Evolutionary conservation across 192 early-diverging fungal genomes (phyloP).

Genomic region (Pecoramyces ruminantium): DNA sequence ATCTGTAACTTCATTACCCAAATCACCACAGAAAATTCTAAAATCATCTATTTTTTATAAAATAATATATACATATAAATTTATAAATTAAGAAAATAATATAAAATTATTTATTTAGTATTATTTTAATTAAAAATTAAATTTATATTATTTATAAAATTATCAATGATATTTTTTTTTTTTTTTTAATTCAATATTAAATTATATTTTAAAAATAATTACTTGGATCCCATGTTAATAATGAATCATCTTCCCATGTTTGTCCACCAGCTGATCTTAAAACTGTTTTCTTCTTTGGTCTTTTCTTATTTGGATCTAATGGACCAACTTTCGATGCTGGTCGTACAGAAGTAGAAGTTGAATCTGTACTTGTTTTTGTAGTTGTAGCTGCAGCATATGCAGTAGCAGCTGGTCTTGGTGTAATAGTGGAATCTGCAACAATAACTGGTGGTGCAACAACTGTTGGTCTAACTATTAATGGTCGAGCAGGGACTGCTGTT

Average conservation of each 20-base stretch:
- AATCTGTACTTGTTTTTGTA: background rate
- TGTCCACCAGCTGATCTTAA: constrained; percentile 77
- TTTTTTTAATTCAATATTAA: too few species aligned
- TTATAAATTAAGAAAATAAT: too few species aligned
- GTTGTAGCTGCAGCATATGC: background rate
- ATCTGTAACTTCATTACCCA: constrained; percentile 84
- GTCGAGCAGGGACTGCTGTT: background rate
- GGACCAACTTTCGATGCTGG: background rate
- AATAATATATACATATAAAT: background rate
- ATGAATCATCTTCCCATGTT: constrained; percentile 77
- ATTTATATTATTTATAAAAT: too few species aligned
- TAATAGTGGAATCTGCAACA: background rate
- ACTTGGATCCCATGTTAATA: constrained; percentile 74
- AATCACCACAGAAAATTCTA: constrained; percentile 80
- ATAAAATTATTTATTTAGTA: too few species aligned
- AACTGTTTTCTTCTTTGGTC: constrained; percentile 39
- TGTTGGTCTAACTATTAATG: background rate
- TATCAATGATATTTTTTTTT: too few species aligned
- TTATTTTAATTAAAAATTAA: too few species aligned
- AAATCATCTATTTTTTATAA: constrained; percentile 50
- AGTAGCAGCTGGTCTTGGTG: background rate
- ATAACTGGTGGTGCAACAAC: background rate
- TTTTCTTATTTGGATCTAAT: constrained; percentile 7
- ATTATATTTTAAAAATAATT: constrained; percentile 3
- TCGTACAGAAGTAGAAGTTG: background rate